These are phyloP conservation scores for Conticribra guillardii DNA, from an alignment of 108 stramenopile species.

Conservation along the genomic window DNA sequence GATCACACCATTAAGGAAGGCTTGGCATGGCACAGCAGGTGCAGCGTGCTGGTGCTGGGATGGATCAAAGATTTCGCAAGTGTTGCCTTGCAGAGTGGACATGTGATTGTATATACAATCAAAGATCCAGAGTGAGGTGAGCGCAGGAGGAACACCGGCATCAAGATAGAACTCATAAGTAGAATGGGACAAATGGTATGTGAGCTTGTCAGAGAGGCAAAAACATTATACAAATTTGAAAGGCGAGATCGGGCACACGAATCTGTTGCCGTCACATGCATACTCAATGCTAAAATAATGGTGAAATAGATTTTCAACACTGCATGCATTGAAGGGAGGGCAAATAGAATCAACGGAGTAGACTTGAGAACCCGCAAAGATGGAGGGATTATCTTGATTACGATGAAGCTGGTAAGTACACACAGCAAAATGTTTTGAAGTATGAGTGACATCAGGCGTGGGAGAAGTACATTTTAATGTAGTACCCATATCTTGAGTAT, in stretches of 20 bases:
- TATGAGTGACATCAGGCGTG: neutral
- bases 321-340: neutral
- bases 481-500: too few species aligned
- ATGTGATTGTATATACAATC: neutral
- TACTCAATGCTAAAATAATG: conserved; percentile 16
- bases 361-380: neutral
- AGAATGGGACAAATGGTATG: neutral
- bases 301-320: neutral
- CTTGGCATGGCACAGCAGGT: neutral
- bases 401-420: neutral
- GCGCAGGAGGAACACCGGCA: neutral
- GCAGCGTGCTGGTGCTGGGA: neutral
- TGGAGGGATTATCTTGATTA: neutral
- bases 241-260: conserved; percentile 8
- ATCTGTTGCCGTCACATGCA: neutral
- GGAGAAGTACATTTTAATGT: too few species aligned
- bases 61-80: conserved; percentile 1
- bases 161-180: conserved; percentile 2
- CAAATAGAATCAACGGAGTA: neutral
- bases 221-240: conserved; percentile 19
- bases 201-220: neutral
- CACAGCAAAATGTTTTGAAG: neutral
- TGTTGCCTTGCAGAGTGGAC: neutral
- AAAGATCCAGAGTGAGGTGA: conserved; percentile 1
- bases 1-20: conserved; percentile 12